phyloP scores from a whole-genome alignment of 2,329 filamentous ascomycete species.

The Colletotrichum sp. region DNA sequence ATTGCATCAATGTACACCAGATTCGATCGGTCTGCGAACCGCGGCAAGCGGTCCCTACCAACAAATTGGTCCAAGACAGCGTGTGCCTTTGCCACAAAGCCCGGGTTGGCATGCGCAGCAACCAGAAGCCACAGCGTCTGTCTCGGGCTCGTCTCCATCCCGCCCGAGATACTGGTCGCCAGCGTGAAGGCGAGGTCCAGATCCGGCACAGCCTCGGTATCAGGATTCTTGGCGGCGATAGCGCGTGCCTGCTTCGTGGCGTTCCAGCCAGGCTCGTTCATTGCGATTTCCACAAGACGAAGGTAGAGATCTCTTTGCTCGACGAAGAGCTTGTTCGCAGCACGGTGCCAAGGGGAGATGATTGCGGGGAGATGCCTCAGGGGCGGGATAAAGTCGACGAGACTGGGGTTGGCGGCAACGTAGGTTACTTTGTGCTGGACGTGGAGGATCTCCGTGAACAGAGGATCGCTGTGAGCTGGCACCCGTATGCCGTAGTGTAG shows the following conservation, averaged over 20 bases:
- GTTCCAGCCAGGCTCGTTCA: slow-evolving; percentile 31
- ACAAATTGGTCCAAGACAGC: slow-evolving; percentile 44
- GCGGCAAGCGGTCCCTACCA: slow-evolving; percentile 40
- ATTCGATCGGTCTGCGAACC: slow-evolving; percentile 38
- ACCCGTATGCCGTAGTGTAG: slow-evolving; percentile 41
- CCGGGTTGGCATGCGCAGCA: slow-evolving; percentile 32
- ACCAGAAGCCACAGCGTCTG: slow-evolving; percentile 35
- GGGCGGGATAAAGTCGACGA: slow-evolving; percentile 46
- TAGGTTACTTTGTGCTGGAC: slow-evolving; percentile 31
- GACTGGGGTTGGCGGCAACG: slow-evolving; percentile 28
- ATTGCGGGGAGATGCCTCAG: slow-evolving; percentile 42
- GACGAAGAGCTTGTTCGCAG: slow-evolving; percentile 35
- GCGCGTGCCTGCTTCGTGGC: slow-evolving; percentile 31
- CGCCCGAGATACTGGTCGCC: slow-evolving; percentile 34
- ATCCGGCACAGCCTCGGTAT: slow-evolving; percentile 19
- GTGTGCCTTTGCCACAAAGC: slow-evolving; percentile 35
- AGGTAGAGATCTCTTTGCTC: slow-evolving; percentile 30
- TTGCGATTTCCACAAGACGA: slow-evolving; percentile 25
- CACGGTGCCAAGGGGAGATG: slow-evolving; percentile 39
- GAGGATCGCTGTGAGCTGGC: slow-evolving; percentile 25
- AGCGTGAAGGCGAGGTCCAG: slow-evolving; percentile 39
- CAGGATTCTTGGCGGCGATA: slow-evolving; percentile 32
- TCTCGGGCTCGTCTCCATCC: slow-evolving; percentile 33
- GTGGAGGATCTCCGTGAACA: slow-evolving; percentile 26
- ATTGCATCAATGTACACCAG: slow-evolving; percentile 48